These are phyloP conservation scores for Tanacetum coccineum DNA, from an alignment of 129 eudicot genomes.

Conservation along the genomic window DNA sequence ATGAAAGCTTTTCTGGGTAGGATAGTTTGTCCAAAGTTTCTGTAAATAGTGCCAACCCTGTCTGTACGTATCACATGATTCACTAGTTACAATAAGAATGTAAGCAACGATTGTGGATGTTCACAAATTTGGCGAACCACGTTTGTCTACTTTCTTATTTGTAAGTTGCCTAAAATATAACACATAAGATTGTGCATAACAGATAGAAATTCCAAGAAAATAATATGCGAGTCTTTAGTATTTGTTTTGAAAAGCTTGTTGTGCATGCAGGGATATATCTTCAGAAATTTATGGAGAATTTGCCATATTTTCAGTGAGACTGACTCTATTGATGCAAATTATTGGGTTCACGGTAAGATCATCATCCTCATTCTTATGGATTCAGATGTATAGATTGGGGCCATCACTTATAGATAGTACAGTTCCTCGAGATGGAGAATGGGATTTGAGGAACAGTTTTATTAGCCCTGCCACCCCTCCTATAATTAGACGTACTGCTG, in stretches of 20 bases:
- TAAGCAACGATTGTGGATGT: not conserved
- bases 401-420: slow-evolving; percentile 60
- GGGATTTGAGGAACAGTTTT: slow-evolving; percentile 82
- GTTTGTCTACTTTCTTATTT: too few relatives aligned
- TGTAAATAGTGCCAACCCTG: not conserved
- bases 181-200: too few relatives aligned
- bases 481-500: slow-evolving; percentile 51
- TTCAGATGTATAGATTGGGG: slow-evolving; percentile 97
- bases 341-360: slow-evolving; percentile 73
- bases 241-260: slow-evolving; percentile 13
- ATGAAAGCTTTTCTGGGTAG: slow-evolving; percentile 9
- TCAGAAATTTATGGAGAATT: slow-evolving; percentile 59
- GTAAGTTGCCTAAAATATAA: too few relatives aligned
- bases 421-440: slow-evolving; percentile 69
- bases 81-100: not conserved
- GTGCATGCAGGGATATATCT: slow-evolving; percentile 65
- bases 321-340: slow-evolving; percentile 76
- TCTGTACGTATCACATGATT: not conserved
- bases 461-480: slow-evolving; percentile 72
- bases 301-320: slow-evolving; percentile 66
- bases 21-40: not conserved
- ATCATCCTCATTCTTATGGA: slow-evolving; percentile 79
- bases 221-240: not conserved
- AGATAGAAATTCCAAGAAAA: too few relatives aligned
- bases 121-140: too few relatives aligned